These are phyloP conservation scores for Trichosanthes truncata DNA, from an alignment of 306 rosid species.

Conservation along the genomic window DNA sequence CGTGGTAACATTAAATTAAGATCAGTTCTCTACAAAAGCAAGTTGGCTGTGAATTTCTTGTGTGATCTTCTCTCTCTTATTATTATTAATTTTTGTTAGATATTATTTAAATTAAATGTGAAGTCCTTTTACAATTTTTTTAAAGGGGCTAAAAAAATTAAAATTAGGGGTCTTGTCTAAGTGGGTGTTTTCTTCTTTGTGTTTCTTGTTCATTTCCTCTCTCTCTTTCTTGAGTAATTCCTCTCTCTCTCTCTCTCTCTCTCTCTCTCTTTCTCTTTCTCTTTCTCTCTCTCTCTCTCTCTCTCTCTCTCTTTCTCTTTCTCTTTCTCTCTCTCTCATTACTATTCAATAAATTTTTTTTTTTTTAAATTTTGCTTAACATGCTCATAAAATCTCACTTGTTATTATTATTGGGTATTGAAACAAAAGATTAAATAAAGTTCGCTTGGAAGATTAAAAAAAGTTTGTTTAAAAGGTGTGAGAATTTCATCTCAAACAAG, in stretches of 20 bases:
- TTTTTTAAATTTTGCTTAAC: background rate
- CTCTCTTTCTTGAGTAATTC: no score
- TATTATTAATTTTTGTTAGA: background rate
- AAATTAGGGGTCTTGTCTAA: background rate
- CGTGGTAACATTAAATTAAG: conserved; percentile 34
- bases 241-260: background rate
- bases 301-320: background rate
- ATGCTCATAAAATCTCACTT: background rate
- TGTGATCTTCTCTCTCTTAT: background rate
- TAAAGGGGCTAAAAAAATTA: background rate
- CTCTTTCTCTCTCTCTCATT: background rate
- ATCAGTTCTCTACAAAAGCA: background rate
- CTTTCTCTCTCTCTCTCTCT: background rate
- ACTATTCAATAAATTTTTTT: background rate
- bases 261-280: no score
- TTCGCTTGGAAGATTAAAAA: background rate
- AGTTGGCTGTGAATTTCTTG: conserved; percentile 9
- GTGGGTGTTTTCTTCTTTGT: background rate
- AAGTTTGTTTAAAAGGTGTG: no score
- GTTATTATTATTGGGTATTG: background rate
- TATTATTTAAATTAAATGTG: conserved; percentile 7
- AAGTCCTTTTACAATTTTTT: conserved; percentile 6
- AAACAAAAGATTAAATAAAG: background rate
- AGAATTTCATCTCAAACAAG: background rate
- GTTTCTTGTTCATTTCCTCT: background rate